Evolutionary conservation across 1,284 basidiomycete genomes (phyloP).

Genomic region (Tylopilus sp.): DNA sequence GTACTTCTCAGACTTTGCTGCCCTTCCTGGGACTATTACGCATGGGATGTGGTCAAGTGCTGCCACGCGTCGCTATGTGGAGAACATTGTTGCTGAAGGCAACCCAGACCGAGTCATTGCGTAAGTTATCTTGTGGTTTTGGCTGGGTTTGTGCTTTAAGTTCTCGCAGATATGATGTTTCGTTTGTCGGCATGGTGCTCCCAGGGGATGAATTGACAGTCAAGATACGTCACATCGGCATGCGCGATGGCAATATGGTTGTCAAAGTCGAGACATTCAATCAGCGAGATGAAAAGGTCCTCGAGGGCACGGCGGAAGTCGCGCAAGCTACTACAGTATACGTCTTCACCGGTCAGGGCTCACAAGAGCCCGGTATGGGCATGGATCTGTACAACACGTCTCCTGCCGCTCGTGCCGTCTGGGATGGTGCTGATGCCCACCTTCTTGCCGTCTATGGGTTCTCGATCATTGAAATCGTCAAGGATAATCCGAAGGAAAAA

Average conservation of each 20-base stretch:
- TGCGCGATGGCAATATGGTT: constrained; percentile 91
- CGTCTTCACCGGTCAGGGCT: constrained; percentile 98
- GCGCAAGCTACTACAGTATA: constrained; percentile 92
- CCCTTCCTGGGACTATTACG: constrained; percentile 94
- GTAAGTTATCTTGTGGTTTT: constrained; percentile 45
- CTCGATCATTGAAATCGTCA: constrained; percentile 98
- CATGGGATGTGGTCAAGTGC: constrained; percentile 98
- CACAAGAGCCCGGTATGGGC: constrained; percentile 98
- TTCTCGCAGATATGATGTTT: constrained; percentile 74
- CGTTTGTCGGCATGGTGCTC: constrained; percentile 97
- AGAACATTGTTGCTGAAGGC: constrained; percentile 92
- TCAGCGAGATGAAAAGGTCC: constrained; percentile 83
- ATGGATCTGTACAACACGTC: constrained; percentile 97
- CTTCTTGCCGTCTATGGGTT: constrained; percentile 94
- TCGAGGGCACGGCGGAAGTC: constrained; percentile 91
- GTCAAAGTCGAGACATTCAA: constrained; percentile 91
- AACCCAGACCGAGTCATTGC: constrained; percentile 86
- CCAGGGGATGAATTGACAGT: constrained; percentile 88
- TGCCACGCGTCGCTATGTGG: constrained; percentile 89
- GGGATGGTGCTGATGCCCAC: constrained; percentile 95
- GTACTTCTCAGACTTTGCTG: constrained; percentile 94
- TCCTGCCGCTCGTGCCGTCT: constrained; percentile 91
- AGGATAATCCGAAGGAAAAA: constrained; percentile 96
- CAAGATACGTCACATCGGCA: constrained; percentile 86
- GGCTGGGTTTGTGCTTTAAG: constrained; percentile 4